These are phyloP conservation scores for Hymenoscyphus repandus DNA, from an alignment of 2,329 filamentous ascomycete genomes.

Conservation along the genomic window DNA sequence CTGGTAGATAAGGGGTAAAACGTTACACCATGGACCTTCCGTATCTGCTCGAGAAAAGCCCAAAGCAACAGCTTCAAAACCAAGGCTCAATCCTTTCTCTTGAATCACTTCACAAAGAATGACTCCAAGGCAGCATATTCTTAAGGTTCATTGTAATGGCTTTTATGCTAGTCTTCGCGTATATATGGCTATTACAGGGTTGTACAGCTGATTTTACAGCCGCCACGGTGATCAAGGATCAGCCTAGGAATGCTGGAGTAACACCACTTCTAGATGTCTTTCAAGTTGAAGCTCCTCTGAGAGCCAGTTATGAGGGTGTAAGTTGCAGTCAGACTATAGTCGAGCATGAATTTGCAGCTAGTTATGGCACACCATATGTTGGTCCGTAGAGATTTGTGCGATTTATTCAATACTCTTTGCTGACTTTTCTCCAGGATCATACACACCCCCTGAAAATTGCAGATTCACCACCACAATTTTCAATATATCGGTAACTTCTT, in stretches of 20 bases:
- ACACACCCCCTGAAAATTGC: conserved; percentile 60
- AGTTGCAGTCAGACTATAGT: conserved; percentile 19
- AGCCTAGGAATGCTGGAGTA: not conserved
- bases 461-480: conserved; percentile 69
- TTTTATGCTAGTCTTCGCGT: not conserved
- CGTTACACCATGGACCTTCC: conserved; percentile 1
- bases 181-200: not conserved
- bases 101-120: not conserved
- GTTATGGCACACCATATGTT: conserved; percentile 69
- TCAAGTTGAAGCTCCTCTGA: conserved; percentile 20
- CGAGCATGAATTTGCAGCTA: conserved; percentile 61
- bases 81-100: not conserved
- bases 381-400: conserved; percentile 46
- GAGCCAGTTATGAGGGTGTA: conserved; percentile 15
- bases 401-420: conserved; percentile 32
- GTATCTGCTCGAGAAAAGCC: not conserved
- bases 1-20: conserved; percentile 1
- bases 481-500: conserved; percentile 68
- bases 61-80: not conserved
- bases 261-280: conserved; percentile 13
- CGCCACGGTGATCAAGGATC: not conserved
- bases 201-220: not conserved
- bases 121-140: not conserved
- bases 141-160: not conserved
- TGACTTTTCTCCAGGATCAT: conserved; percentile 47